Evolutionary conservation across 495 filamentous ascomycete species (phyloP), one percentile per base, ranked within the genome.

Genomic region (Evernia prunastri): DNA sequence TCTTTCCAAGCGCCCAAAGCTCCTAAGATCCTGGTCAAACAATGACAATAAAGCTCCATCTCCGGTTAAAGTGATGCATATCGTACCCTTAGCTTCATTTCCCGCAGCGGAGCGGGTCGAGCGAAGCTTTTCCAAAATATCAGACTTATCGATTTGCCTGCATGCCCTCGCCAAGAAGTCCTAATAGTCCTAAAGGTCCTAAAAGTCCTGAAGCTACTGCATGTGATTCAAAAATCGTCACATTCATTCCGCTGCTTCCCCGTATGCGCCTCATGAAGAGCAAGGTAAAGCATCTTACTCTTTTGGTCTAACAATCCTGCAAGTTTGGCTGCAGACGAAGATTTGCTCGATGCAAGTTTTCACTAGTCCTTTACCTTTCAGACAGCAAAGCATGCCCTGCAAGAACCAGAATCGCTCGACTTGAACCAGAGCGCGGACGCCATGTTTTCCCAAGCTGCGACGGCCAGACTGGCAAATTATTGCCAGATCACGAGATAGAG

Each of bases 171-270:
- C 29, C 15, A 33, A 20, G 13, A 29, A 5, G 27, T 59, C n/a
- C n/a, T n/a, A n/a, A n/a, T n/a, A n/a, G n/a, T n/a, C n/a, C n/a
- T n/a, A n/a, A n/a, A n/a, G n/a, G n/a, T n/a, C 29, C 15, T 20
- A 20, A 5, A 29, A 5, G 27, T 59, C 35, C 37, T 53, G 17
- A 58, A 36, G 42, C 61, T 63, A 63, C 51, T 49, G 61, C 61
- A 63, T 63, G 54, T n/a, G 29, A 58, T 43, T 42, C 61, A 45
- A 18, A 39, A 47, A 12, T 49, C 31, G 56, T 63, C 61, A 63
- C 56, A 59, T 40, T 56, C 31, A 31, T 58, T 54, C 51, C 61
- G 40, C 31, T 59, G 56, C 56, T 59, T 59, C 56, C 56, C 56
- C 56, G 56, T 59, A 42, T 42, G 56, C 56, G 39, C n/a, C 20